These are phyloP conservation scores for Neotropicomus parvogracilis DNA, from an alignment of 1,284 basidiomycete species.

Conservation along the genomic window DNA sequence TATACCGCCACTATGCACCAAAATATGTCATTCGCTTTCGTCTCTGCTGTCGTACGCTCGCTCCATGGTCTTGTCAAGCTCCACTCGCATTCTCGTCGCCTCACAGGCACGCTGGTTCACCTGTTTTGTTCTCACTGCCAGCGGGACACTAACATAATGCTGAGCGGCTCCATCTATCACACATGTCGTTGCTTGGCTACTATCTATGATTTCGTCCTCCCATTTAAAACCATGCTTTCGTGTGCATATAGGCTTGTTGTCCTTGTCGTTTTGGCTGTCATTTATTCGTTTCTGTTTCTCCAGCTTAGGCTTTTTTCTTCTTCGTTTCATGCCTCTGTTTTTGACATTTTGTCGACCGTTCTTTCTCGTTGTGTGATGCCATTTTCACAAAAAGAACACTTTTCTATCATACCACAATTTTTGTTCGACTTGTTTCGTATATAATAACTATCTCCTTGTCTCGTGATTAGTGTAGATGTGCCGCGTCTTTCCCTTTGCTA, in stretches of 20 bases:
- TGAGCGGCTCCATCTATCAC: constrained; percentile 20
- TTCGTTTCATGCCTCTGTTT: constrained; percentile 7
- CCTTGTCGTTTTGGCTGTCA: constrained; percentile 21
- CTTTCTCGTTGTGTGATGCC: constrained; percentile 13
- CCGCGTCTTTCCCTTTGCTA: not conserved
- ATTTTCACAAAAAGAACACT: constrained; percentile 17
- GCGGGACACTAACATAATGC: constrained; percentile 32
- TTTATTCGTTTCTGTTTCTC: constrained; percentile 26
- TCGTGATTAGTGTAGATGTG: constrained; percentile 28
- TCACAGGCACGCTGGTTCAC: constrained; percentile 13
- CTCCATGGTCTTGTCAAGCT: constrained; percentile 21
- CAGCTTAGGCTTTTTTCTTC: constrained; percentile 11
- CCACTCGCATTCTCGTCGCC: constrained; percentile 21
- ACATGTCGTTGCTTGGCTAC: constrained; percentile 25
- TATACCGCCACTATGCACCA: constrained; percentile 16
- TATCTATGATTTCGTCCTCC: constrained; percentile 28
- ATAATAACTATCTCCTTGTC: constrained; percentile 32
- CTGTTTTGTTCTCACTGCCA: constrained; percentile 10
- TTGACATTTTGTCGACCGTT: constrained; percentile 8
- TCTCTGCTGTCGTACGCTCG: constrained; percentile 28
- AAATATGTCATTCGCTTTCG: constrained; percentile 30
- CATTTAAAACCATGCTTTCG: constrained; percentile 26
- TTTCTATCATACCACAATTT: constrained; percentile 23
- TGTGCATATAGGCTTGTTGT: constrained; percentile 29
- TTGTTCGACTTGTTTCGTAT: constrained; percentile 26